Evolutionary conservation across 495 filamentous ascomycete genomes (phyloP), one percentile per base, ranked within the genome.

Genomic region (Penicillium riverlandense): DNA sequence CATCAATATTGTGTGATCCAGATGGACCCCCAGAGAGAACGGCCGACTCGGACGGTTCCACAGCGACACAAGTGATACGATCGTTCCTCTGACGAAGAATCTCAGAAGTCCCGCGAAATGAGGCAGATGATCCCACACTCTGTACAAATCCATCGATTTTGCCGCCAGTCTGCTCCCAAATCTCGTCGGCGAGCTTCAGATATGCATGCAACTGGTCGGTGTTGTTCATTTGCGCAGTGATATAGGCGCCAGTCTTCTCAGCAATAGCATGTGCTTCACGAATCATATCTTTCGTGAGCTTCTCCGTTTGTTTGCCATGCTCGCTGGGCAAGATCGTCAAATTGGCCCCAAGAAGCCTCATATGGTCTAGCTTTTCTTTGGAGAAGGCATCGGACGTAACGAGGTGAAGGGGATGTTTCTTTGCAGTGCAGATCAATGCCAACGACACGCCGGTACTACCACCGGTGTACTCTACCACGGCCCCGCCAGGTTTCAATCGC

Each of bases 311-410:
- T 14, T 29, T 44, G 5, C 39, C 45, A 5, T 7, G 33, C 14
- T 31, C 30, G 29, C 47, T 49, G 11, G 43, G 40, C 8, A 54
- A 28, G 11, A 54, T 43, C n/a, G 44, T 43, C 12, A 54, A 29
- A 13, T 37, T 32, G 2, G 50, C 46, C 5, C 50, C 46, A 8
- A 46, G 35, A 4, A 47, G 43, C 33, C 29, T 4, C 51, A 54
- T 54, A 1, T 46, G 49, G 16, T 36, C n/a, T 1, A 50, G 14
- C 31, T 54, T 54, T 34, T 54, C 51, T 11, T 16, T 29, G 0
- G 51, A 46, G 30, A 54, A 54, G 6, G 43, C 43, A 40, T 54
- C 29, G 1, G 51, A 54, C 4, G 46, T 47, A 10, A 49, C 39
- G 8, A 54, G 43, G 0, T 14, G 29, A 37, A 47, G 49, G 1